Evolutionary conservation across 306 rosid genomes (phyloP).

Genomic region (Coriaria nepalensis): DNA sequence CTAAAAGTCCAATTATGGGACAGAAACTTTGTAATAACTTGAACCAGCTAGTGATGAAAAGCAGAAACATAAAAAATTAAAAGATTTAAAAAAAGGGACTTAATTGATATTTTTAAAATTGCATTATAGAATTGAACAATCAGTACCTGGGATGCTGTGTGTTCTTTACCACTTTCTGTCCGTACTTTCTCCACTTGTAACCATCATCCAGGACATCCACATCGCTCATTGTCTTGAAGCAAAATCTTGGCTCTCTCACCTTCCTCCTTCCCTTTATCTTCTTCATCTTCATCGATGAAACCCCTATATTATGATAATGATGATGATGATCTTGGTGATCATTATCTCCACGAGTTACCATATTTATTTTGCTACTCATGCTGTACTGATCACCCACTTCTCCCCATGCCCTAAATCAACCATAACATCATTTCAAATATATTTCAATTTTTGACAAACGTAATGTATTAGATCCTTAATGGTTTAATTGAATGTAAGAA

Average conservation of each 20-base stretch:
- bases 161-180: constrained; percentile 98
- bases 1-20: too few relatives aligned
- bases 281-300: constrained; percentile 75
- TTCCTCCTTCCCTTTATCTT: constrained; percentile 80
- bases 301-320: constrained; percentile 27
- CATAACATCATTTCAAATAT: too few relatives aligned
- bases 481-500: constrained; percentile 4
- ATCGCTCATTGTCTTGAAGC: constrained; percentile 94
- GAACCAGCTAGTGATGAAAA: too few relatives aligned
- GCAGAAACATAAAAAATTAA: too few relatives aligned
- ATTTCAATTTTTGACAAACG: too few relatives aligned
- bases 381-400: constrained; percentile 29
- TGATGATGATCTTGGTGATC: constrained; percentile 2
- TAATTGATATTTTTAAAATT: too few relatives aligned
- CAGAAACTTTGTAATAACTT: too few relatives aligned
- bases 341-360: constrained; percentile 13
- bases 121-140: neutral
- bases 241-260: constrained; percentile 96
- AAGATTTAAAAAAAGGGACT: too few relatives aligned
- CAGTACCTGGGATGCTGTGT: constrained; percentile 85
- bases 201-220: constrained; percentile 98
- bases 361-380: constrained; percentile 30
- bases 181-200: constrained; percentile 98
- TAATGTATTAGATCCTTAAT: neutral
- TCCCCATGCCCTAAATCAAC: constrained; percentile 46